These are phyloP conservation scores for Termitomyces bulborhizus DNA, from an alignment of 768 basidiomycete genomes.

Conservation along the genomic window DNA sequence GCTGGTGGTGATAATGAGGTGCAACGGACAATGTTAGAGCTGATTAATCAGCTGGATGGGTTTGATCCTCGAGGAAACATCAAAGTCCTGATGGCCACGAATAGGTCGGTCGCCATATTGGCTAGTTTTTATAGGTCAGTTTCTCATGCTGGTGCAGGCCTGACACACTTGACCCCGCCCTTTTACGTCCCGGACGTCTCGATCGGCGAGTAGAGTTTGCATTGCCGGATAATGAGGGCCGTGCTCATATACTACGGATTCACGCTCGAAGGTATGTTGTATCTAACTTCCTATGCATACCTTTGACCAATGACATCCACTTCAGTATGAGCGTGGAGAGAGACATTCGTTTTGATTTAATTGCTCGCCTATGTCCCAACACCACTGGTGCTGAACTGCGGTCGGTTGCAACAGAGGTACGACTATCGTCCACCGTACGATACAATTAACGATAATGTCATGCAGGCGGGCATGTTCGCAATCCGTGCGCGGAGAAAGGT, in stretches of 20 bases:
- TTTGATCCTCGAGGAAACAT: conserved; percentile 99
- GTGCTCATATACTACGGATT: conserved; percentile 94
- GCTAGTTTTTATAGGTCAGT: background rate
- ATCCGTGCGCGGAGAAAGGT: conserved; percentile 96
- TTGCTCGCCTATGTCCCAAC: conserved; percentile 94
- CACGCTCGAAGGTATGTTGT: conserved; percentile 79
- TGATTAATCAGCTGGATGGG: conserved; percentile 98
- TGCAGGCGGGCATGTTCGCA: conserved; percentile 99
- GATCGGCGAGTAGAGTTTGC: conserved; percentile 98
- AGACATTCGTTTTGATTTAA: conserved; percentile 95
- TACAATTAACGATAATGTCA: background rate
- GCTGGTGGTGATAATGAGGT: conserved; percentile 99
- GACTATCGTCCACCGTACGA: conserved; percentile 12
- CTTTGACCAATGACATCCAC: conserved; percentile 1
- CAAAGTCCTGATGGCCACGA: conserved; percentile 99
- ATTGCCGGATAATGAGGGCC: conserved; percentile 90
- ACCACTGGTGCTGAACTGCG: conserved; percentile 98
- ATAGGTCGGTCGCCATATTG: conserved; percentile 52
- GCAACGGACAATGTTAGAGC: conserved; percentile 97
- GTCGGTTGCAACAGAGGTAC: conserved; percentile 92
- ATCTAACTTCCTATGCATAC: background rate
- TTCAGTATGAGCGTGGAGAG: conserved; percentile 93
- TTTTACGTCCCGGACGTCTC: conserved; percentile 91
- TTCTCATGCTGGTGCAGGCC: conserved; percentile 48
- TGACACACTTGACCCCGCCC: conserved; percentile 95